phyloP scores from a whole-genome alignment of 805 yeast species.

The Kregervanrija delftensis region DNA sequence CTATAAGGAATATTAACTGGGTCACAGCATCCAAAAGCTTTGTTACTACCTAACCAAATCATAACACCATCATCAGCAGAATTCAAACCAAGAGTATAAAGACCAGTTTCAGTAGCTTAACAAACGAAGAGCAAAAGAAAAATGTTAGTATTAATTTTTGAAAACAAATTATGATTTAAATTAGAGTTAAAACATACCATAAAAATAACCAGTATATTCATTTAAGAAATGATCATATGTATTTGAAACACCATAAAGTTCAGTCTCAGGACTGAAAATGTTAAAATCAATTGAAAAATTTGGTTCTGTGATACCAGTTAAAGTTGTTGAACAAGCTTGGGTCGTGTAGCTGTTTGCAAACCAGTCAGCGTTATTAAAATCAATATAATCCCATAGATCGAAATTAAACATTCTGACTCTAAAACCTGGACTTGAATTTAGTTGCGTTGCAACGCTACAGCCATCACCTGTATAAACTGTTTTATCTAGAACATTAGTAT shows the following conservation, averaged over 20 bases:
- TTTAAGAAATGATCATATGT: not conserved
- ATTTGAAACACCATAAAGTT: not conserved
- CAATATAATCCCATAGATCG: slow-evolving; percentile 1
- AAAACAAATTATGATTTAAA: too few relatives aligned
- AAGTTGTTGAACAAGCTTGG: slow-evolving; percentile 1
- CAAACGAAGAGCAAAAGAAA: too few relatives aligned
- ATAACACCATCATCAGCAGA: slow-evolving; percentile 27
- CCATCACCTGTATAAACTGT: slow-evolving; percentile 2
- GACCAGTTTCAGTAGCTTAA: slow-evolving; percentile 23
- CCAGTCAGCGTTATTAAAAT: slow-evolving; percentile 2
- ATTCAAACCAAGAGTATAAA: slow-evolving; percentile 17
- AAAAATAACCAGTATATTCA: slow-evolving; percentile 15
- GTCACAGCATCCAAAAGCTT: slow-evolving; percentile 30
- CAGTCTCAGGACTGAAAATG: too few relatives aligned
- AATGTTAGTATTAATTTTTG: too few relatives aligned
- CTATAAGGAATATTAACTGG: slow-evolving; percentile 4
- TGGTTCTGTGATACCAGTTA: slow-evolving; percentile 4
- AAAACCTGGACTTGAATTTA: slow-evolving; percentile 3
- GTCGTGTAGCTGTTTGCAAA: slow-evolving; percentile 5
- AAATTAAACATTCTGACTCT: slow-evolving; percentile 6
- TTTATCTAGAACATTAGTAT: not conserved
- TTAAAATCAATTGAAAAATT: not conserved
- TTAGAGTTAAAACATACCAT: not conserved
- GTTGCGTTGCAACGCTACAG: not conserved
- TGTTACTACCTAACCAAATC: slow-evolving; percentile 25